phyloP scores from a whole-genome alignment of 2,329 filamentous ascomycete genomes.

The Amylocarpus encephaloides region DNA sequence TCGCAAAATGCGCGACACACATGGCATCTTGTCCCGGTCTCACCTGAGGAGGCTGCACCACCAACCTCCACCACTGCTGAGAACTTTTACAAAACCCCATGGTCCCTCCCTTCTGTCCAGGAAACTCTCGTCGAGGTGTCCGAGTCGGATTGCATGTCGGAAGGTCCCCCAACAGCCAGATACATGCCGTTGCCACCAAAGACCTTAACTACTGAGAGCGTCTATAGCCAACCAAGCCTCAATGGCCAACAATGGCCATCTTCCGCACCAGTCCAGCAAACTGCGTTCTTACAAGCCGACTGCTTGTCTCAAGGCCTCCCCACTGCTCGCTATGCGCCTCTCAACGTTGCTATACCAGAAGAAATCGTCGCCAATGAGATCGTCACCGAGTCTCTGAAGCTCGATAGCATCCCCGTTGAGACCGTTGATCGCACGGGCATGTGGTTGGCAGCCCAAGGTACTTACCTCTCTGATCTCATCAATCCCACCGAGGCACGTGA shows the following conservation, averaged over 20 bases:
- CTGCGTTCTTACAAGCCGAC: too few species aligned
- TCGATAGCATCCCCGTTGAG: conserved; percentile 62
- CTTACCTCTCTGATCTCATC: conserved; percentile 65
- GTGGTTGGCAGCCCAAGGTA: conserved; percentile 78
- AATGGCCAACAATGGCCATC: too few species aligned
- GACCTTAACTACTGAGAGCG: too few species aligned
- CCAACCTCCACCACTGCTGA: conserved; percentile 90
- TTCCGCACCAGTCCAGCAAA: too few species aligned
- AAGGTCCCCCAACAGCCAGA: conserved; percentile 61
- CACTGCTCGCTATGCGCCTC: neutral
- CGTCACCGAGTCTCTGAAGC: conserved; percentile 59
- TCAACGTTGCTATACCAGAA: conserved; percentile 19
- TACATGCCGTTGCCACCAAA: too few species aligned
- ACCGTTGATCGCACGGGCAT: conserved; percentile 78
- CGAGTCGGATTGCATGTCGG: conserved; percentile 40
- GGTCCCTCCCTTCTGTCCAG: conserved; percentile 53
- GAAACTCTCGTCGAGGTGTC: conserved; percentile 61
- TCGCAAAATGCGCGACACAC: conserved; percentile 70
- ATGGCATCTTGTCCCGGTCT: conserved; percentile 61
- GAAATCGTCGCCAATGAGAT: conserved; percentile 60
- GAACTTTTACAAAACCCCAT: conserved; percentile 82
- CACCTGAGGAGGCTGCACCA: conserved; percentile 48
- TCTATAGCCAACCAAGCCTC: too few species aligned
- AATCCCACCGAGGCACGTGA: conserved; percentile 44
- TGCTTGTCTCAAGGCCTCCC: neutral